phyloP scores from a whole-genome alignment of 2,329 filamentous ascomycete genomes.

The Beauveria brongniartii region DNA sequence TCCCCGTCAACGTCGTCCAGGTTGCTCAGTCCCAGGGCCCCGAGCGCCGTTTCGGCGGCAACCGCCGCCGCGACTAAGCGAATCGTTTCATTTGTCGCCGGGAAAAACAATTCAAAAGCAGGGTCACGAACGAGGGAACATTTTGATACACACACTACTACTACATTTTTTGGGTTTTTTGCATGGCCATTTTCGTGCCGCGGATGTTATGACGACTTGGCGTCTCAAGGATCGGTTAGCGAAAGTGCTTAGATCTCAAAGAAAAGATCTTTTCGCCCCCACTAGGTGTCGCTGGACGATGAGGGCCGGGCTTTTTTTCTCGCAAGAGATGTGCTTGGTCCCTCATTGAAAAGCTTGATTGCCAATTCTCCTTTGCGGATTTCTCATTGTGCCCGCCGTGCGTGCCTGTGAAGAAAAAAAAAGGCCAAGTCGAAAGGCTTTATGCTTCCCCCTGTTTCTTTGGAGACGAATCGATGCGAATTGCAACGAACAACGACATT shows the following conservation, averaged over 20 bases:
- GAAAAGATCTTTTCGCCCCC: conserved; percentile 50
- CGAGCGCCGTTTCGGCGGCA: conserved; percentile 73
- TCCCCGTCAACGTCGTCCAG: conserved; percentile 91
- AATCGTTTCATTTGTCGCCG: conserved; percentile 8
- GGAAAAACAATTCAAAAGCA: conserved; percentile 4
- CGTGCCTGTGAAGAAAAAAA: conserved; percentile 14
- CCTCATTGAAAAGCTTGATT: conserved; percentile 59
- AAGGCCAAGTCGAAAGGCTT: not conserved
- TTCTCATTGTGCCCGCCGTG: conserved; percentile 17
- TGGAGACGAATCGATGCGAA: not conserved
- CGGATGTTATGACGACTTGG: conserved; percentile 34
- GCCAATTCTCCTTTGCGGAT: conserved; percentile 49
- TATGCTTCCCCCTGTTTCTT: not conserved
- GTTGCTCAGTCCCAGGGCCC: conserved; percentile 81
- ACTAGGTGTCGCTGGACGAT: conserved; percentile 80
- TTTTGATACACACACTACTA: conserved; percentile 1
- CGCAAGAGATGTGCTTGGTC: conserved; percentile 45
- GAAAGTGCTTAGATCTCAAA: conserved; percentile 50
- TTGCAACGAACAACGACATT: not conserved
- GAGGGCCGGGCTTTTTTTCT: not conserved
- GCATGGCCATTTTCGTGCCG: conserved; percentile 18
- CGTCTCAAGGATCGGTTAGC: conserved; percentile 48
- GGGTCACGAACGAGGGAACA: conserved; percentile 1
- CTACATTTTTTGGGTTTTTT: conserved; percentile 15
- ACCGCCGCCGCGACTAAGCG: conserved; percentile 47